Evolutionary conservation across 345 rosid species (phyloP), one percentile per base, ranked within the genome.

Genomic region (Aegle marmelos): DNA sequence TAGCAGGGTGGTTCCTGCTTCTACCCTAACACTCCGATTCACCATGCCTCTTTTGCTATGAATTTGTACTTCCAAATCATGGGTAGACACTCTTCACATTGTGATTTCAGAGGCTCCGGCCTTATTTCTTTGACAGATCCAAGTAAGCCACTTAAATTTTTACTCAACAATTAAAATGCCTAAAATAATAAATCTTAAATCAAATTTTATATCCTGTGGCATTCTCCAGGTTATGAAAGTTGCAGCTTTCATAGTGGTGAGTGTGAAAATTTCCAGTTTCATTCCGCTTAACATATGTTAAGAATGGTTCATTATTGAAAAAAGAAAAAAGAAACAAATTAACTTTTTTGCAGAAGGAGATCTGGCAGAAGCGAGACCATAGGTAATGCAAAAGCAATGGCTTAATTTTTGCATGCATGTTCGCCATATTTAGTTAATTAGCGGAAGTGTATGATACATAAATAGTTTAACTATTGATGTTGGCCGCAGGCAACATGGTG

Each of bases 1-100:
- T 77, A 70, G 63, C 34, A 61, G 54, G 80, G 76, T 1, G 76
- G 80, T 50, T 78, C 76, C 33, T 78, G 80, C 48, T 78, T 78
- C 37, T 62, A 31, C 36, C 76, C 80, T 2, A 70, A 78, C 50
- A 78, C 62, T 41, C n/a, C 27, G 21, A 22, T 70, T 30, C 70
- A 78, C 76, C 80, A 61, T 50, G 80, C 80, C 22, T 60, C 76
- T 1, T 70, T 70, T 21, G 80, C 80, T 64, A 78, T 78, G 80
- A 78, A 78, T 25, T 16, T 70, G 70, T 72, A 70, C 37, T 70
- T 30, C 28, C 80, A 62, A 48, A 17, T 27, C n/a, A 7, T 45
- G 36, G 76, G 70, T 19, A 70, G 80, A 45, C 70, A 70, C 28
- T 7, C 8, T 2, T 45, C 48, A 1, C 34, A 71, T 28, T 78